Evolutionary conservation across 1,284 basidiomycete species (phyloP).

Genomic region (Athelia psychrophila): DNA sequence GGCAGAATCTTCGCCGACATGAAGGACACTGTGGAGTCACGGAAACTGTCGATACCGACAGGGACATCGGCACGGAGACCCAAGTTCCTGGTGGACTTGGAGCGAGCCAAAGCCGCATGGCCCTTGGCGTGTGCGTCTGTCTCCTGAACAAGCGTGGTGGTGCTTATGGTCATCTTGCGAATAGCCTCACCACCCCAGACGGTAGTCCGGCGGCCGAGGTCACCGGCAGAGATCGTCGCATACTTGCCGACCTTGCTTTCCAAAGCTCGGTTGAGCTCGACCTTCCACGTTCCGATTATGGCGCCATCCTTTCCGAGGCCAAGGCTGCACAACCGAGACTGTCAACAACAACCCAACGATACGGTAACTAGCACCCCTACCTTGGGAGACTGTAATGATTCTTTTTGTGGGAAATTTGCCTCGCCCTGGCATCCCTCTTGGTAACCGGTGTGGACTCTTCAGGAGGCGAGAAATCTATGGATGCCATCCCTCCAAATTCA

Average conservation of each 20-base stretch:
- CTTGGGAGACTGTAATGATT: constrained; percentile 64
- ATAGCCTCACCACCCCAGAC: constrained; percentile 42
- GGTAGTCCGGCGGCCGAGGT: constrained; percentile 43
- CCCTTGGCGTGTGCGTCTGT: constrained; percentile 37
- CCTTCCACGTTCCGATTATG: constrained; percentile 45
- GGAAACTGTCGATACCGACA: constrained; percentile 42
- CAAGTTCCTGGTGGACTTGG: constrained; percentile 42
- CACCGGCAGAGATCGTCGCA: constrained; percentile 29
- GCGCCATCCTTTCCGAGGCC: constrained; percentile 60
- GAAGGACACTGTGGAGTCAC: constrained; percentile 49
- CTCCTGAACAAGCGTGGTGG: constrained; percentile 28
- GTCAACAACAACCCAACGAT: neutral
- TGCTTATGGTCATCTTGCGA: neutral
- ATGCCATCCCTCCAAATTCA: constrained; percentile 40
- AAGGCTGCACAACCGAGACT: constrained; percentile 42
- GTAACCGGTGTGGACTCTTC: constrained; percentile 56
- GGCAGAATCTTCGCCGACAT: constrained; percentile 32
- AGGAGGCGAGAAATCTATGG: constrained; percentile 48
- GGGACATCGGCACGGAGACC: constrained; percentile 50
- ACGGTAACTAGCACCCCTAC: constrained; percentile 27
- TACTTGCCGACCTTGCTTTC: constrained; percentile 36
- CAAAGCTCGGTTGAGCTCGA: constrained; percentile 46
- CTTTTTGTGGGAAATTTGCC: constrained; percentile 53
- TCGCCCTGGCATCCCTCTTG: constrained; percentile 26
- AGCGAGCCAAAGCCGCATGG: constrained; percentile 32